Evolutionary conservation across 495 filamentous ascomycete species (phyloP).

Genomic region (Poronia punctata): DNA sequence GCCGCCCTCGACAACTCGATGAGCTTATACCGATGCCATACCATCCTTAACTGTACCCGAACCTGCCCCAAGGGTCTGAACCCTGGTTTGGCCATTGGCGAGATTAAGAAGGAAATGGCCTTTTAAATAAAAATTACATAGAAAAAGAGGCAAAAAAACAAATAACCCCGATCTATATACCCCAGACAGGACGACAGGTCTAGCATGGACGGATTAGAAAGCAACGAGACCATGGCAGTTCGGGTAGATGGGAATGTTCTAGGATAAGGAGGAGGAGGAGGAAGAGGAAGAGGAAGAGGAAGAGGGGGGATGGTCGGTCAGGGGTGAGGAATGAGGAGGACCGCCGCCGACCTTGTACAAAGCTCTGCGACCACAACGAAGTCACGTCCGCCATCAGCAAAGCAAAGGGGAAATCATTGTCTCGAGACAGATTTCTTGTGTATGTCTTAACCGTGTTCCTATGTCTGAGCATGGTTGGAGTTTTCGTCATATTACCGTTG

Average conservation of each 20-base stretch:
- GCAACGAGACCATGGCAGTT: background rate
- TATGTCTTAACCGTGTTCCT: conserved; percentile 19
- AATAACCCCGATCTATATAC: no score
- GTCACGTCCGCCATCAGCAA: conserved; percentile 14
- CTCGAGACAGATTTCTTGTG: conserved; percentile 8
- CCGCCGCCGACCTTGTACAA: conserved; percentile 19
- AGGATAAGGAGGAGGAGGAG: no score
- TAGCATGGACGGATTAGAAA: background rate
- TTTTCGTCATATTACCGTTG: conserved; percentile 13
- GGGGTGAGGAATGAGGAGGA: conserved; percentile 3
- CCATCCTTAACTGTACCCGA: conserved; percentile 93
- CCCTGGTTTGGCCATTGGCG: conserved; percentile 85
- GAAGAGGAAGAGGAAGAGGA: no score
- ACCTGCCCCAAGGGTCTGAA: conserved; percentile 98
- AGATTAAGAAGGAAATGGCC: conserved; percentile 97
- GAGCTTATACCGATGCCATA: conserved; percentile 98
- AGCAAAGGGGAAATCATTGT: conserved; percentile 8
- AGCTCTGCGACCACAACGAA: conserved; percentile 14
- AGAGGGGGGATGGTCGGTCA: conserved; percentile 2
- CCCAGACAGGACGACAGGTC: no score
- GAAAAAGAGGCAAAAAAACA: background rate
- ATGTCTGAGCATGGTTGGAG: conserved; percentile 28
- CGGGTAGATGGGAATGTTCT: background rate
- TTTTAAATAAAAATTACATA: conserved; percentile 39
- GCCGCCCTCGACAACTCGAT: conserved; percentile 92